Evolutionary conservation across 768 basidiomycete species (phyloP).

Genomic region (Leucosporidium creatinivorum): DNA sequence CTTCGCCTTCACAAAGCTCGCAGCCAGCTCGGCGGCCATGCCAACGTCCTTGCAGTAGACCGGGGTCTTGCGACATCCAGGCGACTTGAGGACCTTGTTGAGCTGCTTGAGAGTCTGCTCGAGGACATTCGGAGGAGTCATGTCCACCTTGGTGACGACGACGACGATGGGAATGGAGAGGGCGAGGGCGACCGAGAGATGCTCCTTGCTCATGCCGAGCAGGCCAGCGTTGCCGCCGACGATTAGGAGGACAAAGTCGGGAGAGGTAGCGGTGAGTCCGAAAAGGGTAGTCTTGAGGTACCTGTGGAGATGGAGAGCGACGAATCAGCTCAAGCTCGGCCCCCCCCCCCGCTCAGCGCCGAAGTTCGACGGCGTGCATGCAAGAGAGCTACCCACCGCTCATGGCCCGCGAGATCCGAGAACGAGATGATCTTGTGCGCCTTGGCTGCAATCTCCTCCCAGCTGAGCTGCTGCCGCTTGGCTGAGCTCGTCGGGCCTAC

Average conservation of each 20-base stretch:
- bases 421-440: slow-evolving; percentile 91
- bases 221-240: slow-evolving; percentile 81
- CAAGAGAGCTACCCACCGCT: no score
- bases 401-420: slow-evolving; percentile 93
- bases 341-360: no score
- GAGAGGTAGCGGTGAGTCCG: slow-evolving; percentile 86
- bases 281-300: slow-evolving; percentile 73
- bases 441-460: slow-evolving; percentile 87
- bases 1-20: slow-evolving; percentile 57
- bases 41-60: slow-evolving; percentile 65
- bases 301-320: slow-evolving; percentile 1
- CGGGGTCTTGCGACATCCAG: slow-evolving; percentile 60
- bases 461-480: slow-evolving; percentile 69
- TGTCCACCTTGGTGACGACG: slow-evolving; percentile 95
- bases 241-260: slow-evolving; percentile 74
- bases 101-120: slow-evolving; percentile 90
- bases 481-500: neutral
- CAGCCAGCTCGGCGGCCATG: slow-evolving; percentile 68
- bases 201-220: slow-evolving; percentile 65
- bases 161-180: slow-evolving; percentile 87
- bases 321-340: neutral
- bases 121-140: slow-evolving; percentile 88
- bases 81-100: slow-evolving; percentile 75
- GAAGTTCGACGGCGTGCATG: no score
- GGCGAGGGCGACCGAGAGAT: slow-evolving; percentile 87